Percentiles rank a stretch among this genome's conserved stretches.
Conservation (phyloP, 2,329 filamentous ascomycete species). For the Aspergillus novofumigatus region DNA sequence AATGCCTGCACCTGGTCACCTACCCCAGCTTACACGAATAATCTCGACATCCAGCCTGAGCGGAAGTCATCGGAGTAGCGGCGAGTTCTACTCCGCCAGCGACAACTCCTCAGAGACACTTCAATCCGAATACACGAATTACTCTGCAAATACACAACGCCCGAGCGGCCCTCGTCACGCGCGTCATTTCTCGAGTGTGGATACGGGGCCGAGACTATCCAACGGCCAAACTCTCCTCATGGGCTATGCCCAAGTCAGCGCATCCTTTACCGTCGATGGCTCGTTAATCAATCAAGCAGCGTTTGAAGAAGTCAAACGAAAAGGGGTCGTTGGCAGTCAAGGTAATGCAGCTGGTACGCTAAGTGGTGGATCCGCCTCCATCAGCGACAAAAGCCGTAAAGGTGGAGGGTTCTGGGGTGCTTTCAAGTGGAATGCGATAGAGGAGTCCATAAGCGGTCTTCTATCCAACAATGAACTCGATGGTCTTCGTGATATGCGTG, state of each 20-base stretch:
- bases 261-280: slow-evolving; percentile 86
- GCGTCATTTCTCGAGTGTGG: slow-evolving; percentile 44
- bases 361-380: slow-evolving; percentile 48
- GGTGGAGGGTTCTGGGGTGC: slow-evolving; percentile 74
- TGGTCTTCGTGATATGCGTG: slow-evolving; percentile 93
- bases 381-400: slow-evolving; percentile 48
- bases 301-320: slow-evolving; percentile 94
- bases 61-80: slow-evolving; percentile 82
- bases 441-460: slow-evolving; percentile 81
- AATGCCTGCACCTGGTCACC: slow-evolving; percentile 25
- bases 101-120: slow-evolving; percentile 94
- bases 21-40: slow-evolving; percentile 55
- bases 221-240: slow-evolving; percentile 78
- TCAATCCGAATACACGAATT: slow-evolving; percentile 73
- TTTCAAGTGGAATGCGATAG: slow-evolving; percentile 83
- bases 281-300: slow-evolving; percentile 83
- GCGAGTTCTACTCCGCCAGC: slow-evolving; percentile 90
- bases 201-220: slow-evolving; percentile 18
- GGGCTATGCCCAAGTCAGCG: slow-evolving; percentile 93
- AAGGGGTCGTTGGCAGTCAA: slow-evolving; percentile 82
- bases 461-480: slow-evolving; percentile 84
- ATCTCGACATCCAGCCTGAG: slow-evolving; percentile 73
- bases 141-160: slow-evolving; percentile 51
- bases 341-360: slow-evolving; percentile 70
- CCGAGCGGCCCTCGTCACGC: slow-evolving; percentile 35